Base-by-base conservation (phyloP, 768 basidiomycete species). In the Stropharia rugosoannulata region DNA sequence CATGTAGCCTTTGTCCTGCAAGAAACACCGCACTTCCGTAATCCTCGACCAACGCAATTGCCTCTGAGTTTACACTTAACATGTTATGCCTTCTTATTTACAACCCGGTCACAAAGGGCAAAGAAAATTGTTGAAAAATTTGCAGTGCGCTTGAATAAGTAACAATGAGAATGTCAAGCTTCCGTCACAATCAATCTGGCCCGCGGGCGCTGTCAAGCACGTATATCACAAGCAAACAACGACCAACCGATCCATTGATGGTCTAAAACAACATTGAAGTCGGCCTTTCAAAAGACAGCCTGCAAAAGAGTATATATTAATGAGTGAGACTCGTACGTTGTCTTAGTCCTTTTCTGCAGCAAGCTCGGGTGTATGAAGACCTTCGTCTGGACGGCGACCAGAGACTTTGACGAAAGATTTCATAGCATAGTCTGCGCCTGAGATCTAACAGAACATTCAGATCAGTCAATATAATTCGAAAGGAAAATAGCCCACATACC, bases 371-470 rank as follows among this genome's bases (percentile, higher is more conserved):
- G 58, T 57, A 10, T 59, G 45, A 57, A 65, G 56, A 29, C 75
- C 73, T 68, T 87, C 87, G 49, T 86, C 85, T 48, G 75, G 64
- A 56, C 86, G 76, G 46, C 82, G 67, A 7, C 80, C 85, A 49
- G 84, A 81, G 18, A 81, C 65, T 69, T 93, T 93, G 12, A 75
- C 73, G 63, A 93, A 93, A 39, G 74, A 73, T 54, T 75, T 62
- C 92, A 94, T 87, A 29, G 83, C 75, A 64, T 81, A 79, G 70
- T 93, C 89, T 22, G 91, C 89, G 44, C 79, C 71, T 5, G 88
- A 73, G 22, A 85, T 51, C 92, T 93, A 59, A 27, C 36, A 35
- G 49, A 15, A 25, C 42, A 38, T 16, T 35, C 54, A 4, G 50
- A 49, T 50, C 42, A 51, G 36, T 52, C 44, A 7, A 6, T 25